A percentile compares a stretch with the other conserved stretches of the same genome.
phyloP scores from a whole-genome alignment of 2,329 filamentous ascomycete species.

The Fusarium virguliforme region DNA sequence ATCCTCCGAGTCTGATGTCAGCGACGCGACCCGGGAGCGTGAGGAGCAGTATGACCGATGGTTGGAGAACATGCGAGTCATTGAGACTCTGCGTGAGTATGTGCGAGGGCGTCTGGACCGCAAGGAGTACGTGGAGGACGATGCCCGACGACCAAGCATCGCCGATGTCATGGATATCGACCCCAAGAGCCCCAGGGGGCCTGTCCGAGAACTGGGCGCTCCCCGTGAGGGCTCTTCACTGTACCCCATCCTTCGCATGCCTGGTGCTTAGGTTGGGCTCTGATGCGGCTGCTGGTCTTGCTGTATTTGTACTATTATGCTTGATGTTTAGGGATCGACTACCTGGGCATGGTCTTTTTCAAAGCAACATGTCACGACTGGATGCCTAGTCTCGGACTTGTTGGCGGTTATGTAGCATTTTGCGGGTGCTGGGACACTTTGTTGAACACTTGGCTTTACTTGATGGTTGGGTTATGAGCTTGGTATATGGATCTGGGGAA shows the following conservation, averaged over 20 bases:
- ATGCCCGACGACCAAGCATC: conserved; percentile 39
- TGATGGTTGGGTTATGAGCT: conserved; percentile 18
- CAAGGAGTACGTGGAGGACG: conserved; percentile 66
- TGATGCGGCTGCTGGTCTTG: conserved; percentile 32
- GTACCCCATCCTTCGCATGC: conserved; percentile 61
- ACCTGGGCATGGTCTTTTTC: background rate
- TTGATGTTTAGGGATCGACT: conserved; percentile 18
- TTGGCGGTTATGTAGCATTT: conserved; percentile 20
- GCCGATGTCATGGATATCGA: conserved; percentile 59
- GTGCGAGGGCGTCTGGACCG: conserved; percentile 71
- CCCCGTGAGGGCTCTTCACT: conserved; percentile 56
- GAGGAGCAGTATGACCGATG: conserved; percentile 76
- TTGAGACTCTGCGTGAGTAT: conserved; percentile 74
- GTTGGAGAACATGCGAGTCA: conserved; percentile 77
- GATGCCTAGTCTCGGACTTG: conserved; percentile 1
- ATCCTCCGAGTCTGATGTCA: conserved; percentile 68
- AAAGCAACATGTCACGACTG: conserved; percentile 19
- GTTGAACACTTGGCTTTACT: conserved; percentile 12
- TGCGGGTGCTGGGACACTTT: conserved; percentile 14
- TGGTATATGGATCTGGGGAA: conserved; percentile 9
- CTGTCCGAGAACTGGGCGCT: conserved; percentile 45
- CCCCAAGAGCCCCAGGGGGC: conserved; percentile 52
- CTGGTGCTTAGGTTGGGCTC: conserved; percentile 51
- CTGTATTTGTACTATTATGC: conserved; percentile 47
- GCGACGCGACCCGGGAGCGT: conserved; percentile 68